phyloP scores from a whole-genome alignment of 495 filamentous ascomycete species.

The Trichoderma asperelloides region DNA sequence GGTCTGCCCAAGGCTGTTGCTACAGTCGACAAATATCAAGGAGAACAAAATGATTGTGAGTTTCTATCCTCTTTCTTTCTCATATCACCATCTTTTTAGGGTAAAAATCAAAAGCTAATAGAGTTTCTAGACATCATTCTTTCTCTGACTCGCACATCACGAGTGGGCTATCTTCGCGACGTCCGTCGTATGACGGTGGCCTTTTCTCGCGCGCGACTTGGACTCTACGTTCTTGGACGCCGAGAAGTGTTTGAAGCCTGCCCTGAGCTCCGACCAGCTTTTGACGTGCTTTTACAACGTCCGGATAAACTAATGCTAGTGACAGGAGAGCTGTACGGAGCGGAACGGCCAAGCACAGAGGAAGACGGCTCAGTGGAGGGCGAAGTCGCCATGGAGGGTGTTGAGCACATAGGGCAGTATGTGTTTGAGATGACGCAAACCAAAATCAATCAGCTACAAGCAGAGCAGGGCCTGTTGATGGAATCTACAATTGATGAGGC shows the following conservation, averaged over 20 bases:
- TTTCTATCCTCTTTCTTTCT: slow-evolving; percentile 16
- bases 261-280: slow-evolving; percentile 79
- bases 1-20: slow-evolving; percentile 84
- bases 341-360: slow-evolving; percentile 48
- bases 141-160: slow-evolving; percentile 77
- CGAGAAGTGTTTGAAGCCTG: slow-evolving; percentile 83
- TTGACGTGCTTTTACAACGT: slow-evolving; percentile 60
- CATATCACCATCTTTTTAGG: not conserved
- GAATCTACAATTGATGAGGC: slow-evolving; percentile 16
- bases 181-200: slow-evolving; percentile 91
- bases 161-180: slow-evolving; percentile 89
- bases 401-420: slow-evolving; percentile 94
- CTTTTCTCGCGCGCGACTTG: slow-evolving; percentile 86
- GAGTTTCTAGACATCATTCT: slow-evolving; percentile 69
- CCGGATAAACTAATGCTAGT: slow-evolving; percentile 72
- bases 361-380: slow-evolving; percentile 43
- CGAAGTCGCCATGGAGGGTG: slow-evolving; percentile 66
- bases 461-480: slow-evolving; percentile 28
- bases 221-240: slow-evolving; percentile 87
- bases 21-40: slow-evolving; percentile 97
- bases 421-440: slow-evolving; percentile 94
- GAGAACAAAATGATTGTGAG: slow-evolving; percentile 98
- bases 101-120: slow-evolving; percentile 21
- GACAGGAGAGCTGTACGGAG: slow-evolving; percentile 78
- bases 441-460: slow-evolving; percentile 50